A percentile compares a stretch with the other conserved stretches of the same genome.
phyloP scores from a whole-genome alignment of 2,329 filamentous ascomycete species.

The Xylaria sp. region DNA sequence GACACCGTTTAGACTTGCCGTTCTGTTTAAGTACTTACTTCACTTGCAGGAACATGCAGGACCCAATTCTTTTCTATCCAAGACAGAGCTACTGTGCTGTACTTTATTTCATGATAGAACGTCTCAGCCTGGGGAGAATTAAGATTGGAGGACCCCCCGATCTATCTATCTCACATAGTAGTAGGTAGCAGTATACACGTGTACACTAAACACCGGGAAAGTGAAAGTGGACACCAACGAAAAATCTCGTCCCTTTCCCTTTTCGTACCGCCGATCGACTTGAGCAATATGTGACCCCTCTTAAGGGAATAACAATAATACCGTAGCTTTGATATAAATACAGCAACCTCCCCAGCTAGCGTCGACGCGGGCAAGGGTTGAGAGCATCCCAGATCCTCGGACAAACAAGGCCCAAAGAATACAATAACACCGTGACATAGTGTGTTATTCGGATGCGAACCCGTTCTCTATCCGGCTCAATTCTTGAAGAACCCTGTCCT shows the following conservation, averaged over 20 bases:
- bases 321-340: not conserved
- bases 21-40: conserved; percentile 1
- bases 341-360: not conserved
- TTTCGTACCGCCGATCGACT: conserved; percentile 6
- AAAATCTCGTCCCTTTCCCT: conserved; percentile 5
- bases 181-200: not conserved
- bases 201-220: conserved; percentile 1
- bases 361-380: conserved; percentile 5
- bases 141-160: conserved; percentile 22
- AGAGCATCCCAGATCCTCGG: conserved; percentile 25
- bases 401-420: conserved; percentile 5
- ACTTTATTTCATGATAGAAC: not conserved
- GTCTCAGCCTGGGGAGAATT: conserved; percentile 4
- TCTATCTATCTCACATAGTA: conserved; percentile 6
- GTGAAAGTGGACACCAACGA: not conserved
- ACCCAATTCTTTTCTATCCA: not conserved
- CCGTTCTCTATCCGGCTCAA: conserved; percentile 15
- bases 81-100: not conserved
- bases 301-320: not conserved
- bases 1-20: conserved; percentile 19
- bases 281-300: not conserved
- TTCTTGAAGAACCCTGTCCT: not conserved
- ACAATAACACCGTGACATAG: conserved; percentile 8
- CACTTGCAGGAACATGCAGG: conserved; percentile 16
- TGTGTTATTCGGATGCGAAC: conserved; percentile 18